Percentiles rank a stretch among this genome's conserved stretches.
Evolutionary conservation across 2,329 filamentous ascomycete species (phyloP).

Genomic region (Cercospora sp.): DNA sequence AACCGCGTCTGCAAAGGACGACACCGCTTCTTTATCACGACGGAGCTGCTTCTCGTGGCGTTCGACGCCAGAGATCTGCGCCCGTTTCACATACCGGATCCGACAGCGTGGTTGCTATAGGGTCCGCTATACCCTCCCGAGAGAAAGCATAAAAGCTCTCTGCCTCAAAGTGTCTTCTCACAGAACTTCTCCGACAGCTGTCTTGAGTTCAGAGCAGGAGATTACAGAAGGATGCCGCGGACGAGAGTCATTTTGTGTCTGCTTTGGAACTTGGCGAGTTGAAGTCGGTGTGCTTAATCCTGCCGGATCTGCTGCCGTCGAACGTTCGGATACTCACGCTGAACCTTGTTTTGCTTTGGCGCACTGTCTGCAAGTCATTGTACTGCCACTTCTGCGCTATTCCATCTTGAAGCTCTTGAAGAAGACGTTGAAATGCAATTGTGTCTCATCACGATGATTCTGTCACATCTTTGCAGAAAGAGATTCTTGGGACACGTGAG

Average conservation of each 20-base stretch:
- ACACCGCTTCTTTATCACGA: conserved; percentile 12
- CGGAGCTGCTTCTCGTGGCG: neutral
- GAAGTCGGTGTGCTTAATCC: neutral
- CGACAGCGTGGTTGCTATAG: conserved; percentile 9
- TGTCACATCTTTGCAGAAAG: neutral
- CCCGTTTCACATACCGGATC: conserved; percentile 9
- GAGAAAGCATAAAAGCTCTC: neutral
- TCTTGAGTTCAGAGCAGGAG: neutral
- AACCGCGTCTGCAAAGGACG: neutral
- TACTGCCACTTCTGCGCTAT: neutral
- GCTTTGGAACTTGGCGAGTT: neutral
- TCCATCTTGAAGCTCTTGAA: neutral
- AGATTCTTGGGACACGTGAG: neutral
- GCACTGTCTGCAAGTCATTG: neutral
- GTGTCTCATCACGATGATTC: neutral
- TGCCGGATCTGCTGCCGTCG: neutral
- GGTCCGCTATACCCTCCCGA: conserved; percentile 10
- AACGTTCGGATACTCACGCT: neutral
- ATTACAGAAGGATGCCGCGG: neutral
- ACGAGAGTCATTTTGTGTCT: neutral
- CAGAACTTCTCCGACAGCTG: neutral
- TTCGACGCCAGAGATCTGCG: neutral
- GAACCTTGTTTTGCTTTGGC: neutral
- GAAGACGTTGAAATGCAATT: neutral
- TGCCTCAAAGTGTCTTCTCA: neutral